These are phyloP conservation scores for Blastomyces parvus DNA, from an alignment of 2,329 filamentous ascomycete genomes.

Conservation along the genomic window DNA sequence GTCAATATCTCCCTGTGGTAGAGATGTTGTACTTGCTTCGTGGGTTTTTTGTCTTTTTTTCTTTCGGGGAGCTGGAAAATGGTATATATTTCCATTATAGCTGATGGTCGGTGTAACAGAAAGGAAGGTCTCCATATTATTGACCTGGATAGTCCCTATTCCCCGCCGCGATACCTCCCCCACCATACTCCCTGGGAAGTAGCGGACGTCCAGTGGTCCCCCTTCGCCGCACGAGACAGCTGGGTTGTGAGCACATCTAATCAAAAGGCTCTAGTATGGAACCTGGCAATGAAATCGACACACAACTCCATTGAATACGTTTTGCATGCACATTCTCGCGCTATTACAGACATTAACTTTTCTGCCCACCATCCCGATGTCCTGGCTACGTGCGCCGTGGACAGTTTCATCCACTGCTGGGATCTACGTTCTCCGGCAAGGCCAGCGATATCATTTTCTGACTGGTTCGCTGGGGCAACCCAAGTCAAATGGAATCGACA, in stretches of 20 bases:
- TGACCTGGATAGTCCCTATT: constrained; percentile 82
- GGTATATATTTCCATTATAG: constrained; percentile 8
- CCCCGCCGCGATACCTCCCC: constrained; percentile 71
- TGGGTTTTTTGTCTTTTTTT: constrained; percentile 24
- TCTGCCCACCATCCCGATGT: constrained; percentile 85
- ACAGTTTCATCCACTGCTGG: constrained; percentile 90
- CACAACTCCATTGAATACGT: constrained; percentile 83
- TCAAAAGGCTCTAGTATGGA: constrained; percentile 90
- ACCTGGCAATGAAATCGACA: constrained; percentile 60
- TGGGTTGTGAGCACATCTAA: constrained; percentile 95
- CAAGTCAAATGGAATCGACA: constrained; percentile 93
- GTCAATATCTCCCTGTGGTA: constrained; percentile 81
- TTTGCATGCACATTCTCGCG: constrained; percentile 72
- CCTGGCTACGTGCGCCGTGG: constrained; percentile 81
- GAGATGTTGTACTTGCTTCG: constrained; percentile 84
- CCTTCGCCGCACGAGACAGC: constrained; percentile 77
- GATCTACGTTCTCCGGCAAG: constrained; percentile 66
- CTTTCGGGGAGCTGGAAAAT: background rate
- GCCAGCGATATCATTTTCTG: constrained; percentile 71
- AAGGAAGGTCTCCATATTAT: constrained; percentile 84
- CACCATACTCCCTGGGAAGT: constrained; percentile 90
- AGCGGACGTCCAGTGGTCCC: constrained; percentile 94
- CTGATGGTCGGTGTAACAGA: constrained; percentile 31
- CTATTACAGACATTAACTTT: constrained; percentile 95
- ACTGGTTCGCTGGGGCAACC: constrained; percentile 88